Evolutionary conservation across 2,329 filamentous ascomycete genomes (phyloP), one percentile per base, ranked within the genome.

Genomic region (Rasamsonia emersonii): DNA sequence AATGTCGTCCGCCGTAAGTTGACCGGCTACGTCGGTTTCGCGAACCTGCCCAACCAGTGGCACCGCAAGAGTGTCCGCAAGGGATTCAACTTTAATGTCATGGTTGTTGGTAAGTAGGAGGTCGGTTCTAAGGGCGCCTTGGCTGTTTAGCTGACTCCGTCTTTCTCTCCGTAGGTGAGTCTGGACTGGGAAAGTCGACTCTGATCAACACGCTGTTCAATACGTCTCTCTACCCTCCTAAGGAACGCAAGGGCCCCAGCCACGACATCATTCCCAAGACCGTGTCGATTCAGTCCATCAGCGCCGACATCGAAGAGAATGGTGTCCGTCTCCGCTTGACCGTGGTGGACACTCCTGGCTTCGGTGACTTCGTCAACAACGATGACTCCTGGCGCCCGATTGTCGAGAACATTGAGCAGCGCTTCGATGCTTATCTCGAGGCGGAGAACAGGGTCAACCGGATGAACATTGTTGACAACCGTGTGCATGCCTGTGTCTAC

Each of bases 371-470:
- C 57, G 91, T 98, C 58, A 98, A 98, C 81, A 98, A 98, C 59
- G 91, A 96, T 54, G 91, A 96, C 67, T 98, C 91, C 17, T 98
- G 91, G 91, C 79, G 91, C 56, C 91, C 91, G 36, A 98, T 98
- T 65, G 82, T 95, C 52, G 91, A 98, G 73, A 96, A 96, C 73
- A 96, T 98, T 54, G 91, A 98, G 73, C 86, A 94, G 74, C 84
- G 91, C 49, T 98, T 91, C 57, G 91, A 98, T 65, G 88, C 91
- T 33, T 98, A 96, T 65, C 75, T 98, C 38, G 91, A 98, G 65
- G 89, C 91, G 27, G 91, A 98, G 76, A 98, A 98, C 79, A 98
- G 96, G 77, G 86, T 98, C 62, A 98, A 98, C 74, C 86, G 91
- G 54, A 94, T 95, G 80, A 98, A 98, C 75, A 96, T 96, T 62